These are phyloP conservation scores for Tardiomyces digboiensis DNA, from an alignment of 1,139 yeast species.

Conservation along the genomic window DNA sequence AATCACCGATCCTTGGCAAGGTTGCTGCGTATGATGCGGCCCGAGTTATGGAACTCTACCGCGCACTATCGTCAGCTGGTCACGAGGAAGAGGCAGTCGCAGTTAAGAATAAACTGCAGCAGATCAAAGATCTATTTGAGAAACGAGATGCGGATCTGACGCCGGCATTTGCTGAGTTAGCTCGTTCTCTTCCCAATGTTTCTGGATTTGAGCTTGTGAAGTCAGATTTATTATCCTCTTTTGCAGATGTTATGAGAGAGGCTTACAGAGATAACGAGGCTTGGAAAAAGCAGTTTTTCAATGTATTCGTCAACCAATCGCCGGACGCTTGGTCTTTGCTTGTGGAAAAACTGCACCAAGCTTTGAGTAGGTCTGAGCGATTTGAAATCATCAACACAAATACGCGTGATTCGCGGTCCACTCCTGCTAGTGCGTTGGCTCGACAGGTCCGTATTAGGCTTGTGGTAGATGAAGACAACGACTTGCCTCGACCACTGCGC, in stretches of 20 bases:
- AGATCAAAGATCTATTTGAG: not conserved
- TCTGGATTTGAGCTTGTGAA: constrained; percentile 73
- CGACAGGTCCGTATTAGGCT: constrained; percentile 60
- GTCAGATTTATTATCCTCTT: constrained; percentile 50
- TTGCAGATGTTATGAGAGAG: constrained; percentile 36
- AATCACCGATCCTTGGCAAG: not conserved
- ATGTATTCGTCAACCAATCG: constrained; percentile 34
- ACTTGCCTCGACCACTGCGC: constrained; percentile 11
- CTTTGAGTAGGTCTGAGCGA: constrained; percentile 64
- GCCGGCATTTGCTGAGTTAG: not conserved
- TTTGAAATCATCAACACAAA: constrained; percentile 65
- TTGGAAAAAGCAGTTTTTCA: constrained; percentile 31
- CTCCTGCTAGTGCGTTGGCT: constrained; percentile 54
- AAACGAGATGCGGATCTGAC: not conserved
- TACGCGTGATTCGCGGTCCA: constrained; percentile 15
- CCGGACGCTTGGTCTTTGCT: constrained; percentile 32
- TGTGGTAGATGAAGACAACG: constrained; percentile 23
- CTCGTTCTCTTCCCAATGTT: constrained; percentile 19
- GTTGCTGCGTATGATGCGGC: not conserved
- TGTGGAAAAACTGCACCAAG: constrained; percentile 58
- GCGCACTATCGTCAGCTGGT: not conserved
- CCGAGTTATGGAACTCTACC: constrained; percentile 1
- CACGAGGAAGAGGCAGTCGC: not conserved
- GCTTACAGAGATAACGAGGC: constrained; percentile 8
- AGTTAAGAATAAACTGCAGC: not conserved